These are phyloP conservation scores for Tetraselmis striata DNA, from an alignment of 139 green algal species.

Conservation along the genomic window DNA sequence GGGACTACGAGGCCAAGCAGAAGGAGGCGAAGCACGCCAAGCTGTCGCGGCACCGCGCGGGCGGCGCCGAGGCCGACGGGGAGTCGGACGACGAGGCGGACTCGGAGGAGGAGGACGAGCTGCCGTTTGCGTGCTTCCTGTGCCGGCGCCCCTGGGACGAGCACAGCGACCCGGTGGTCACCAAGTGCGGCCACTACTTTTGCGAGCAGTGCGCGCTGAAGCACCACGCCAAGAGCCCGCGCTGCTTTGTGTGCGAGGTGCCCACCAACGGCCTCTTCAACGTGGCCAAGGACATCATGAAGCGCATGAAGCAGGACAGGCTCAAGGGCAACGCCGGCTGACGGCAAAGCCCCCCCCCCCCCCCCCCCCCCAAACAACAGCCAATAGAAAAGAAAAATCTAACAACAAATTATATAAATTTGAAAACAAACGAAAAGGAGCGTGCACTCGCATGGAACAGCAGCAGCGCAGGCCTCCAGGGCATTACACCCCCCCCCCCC, in stretches of 20 bases:
- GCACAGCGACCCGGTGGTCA: slow-evolving; percentile 80
- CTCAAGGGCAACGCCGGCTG: slow-evolving; percentile 17
- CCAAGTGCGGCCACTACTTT: slow-evolving; percentile 94
- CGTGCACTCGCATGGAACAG: no score
- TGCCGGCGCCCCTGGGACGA: slow-evolving; percentile 80
- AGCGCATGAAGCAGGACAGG: slow-evolving; percentile 69
- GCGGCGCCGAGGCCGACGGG: slow-evolving; percentile 42
- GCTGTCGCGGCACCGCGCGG: slow-evolving; percentile 16
- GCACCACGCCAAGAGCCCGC: slow-evolving; percentile 73
- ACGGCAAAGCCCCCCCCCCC: no score
- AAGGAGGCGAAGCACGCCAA: slow-evolving; percentile 65
- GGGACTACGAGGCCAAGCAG: slow-evolving; percentile 91
- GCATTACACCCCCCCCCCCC: no score
- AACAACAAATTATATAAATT: no score
- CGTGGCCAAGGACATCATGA: slow-evolving; percentile 80
- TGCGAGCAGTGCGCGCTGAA: slow-evolving; percentile 94
- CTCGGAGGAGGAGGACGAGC: slow-evolving; percentile 70
- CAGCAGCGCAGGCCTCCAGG: no score
- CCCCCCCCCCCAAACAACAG: no score
- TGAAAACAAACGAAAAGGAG: no score
- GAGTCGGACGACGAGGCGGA: slow-evolving; percentile 32
- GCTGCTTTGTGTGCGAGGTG: slow-evolving; percentile 85
- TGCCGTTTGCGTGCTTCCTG: slow-evolving; percentile 93
- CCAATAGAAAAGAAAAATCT: no score
- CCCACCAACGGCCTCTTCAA: slow-evolving; percentile 95